These are phyloP conservation scores for Lepidium sativum DNA, from an alignment of 345 rosid species.

Conservation along the genomic window DNA sequence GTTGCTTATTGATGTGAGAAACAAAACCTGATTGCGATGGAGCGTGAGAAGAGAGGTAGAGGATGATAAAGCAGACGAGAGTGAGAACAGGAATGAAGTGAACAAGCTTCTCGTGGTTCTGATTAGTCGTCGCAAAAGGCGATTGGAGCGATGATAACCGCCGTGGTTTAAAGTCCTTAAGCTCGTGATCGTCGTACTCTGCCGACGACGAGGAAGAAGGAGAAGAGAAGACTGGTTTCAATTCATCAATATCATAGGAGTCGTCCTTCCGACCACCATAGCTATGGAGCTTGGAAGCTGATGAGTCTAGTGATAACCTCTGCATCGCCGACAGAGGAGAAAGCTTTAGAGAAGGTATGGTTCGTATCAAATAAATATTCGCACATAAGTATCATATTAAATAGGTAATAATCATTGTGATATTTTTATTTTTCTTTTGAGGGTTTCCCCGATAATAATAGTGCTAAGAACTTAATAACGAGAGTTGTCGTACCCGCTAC, in stretches of 20 bases:
- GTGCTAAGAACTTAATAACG: not conserved
- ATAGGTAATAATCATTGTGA: not conserved
- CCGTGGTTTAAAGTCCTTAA: slow-evolving; percentile 48
- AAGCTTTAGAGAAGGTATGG: not conserved
- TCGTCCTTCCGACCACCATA: too few relatives aligned
- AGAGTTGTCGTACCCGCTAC: slow-evolving; percentile 13
- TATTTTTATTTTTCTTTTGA: not conserved
- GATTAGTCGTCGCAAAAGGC: slow-evolving; percentile 26
- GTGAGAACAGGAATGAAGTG: slow-evolving; percentile 85
- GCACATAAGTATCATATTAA: not conserved
- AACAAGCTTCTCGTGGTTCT: slow-evolving; percentile 55
- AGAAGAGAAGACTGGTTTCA: slow-evolving; percentile 18
- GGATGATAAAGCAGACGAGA: slow-evolving; percentile 69
- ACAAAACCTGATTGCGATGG: slow-evolving; percentile 66
- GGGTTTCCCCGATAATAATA: not conserved
- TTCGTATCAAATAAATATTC: slow-evolving; percentile 6
- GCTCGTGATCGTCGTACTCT: slow-evolving; percentile 38
- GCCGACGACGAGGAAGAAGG: slow-evolving; percentile 18
- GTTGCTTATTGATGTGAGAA: not conserved
- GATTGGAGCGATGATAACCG: slow-evolving; percentile 44
- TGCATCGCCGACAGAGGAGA: slow-evolving; percentile 51
- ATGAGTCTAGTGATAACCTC: slow-evolving; percentile 81
- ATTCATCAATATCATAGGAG: slow-evolving; percentile 24
- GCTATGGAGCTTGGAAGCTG: slow-evolving; percentile 56
- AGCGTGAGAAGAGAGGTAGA: slow-evolving; percentile 70